A percentile compares a stretch with the other conserved stretches of the same genome.
Evolutionary conservation across 2,329 filamentous ascomycete species (phyloP).

Genomic region (Cryphonectria parasitica): DNA sequence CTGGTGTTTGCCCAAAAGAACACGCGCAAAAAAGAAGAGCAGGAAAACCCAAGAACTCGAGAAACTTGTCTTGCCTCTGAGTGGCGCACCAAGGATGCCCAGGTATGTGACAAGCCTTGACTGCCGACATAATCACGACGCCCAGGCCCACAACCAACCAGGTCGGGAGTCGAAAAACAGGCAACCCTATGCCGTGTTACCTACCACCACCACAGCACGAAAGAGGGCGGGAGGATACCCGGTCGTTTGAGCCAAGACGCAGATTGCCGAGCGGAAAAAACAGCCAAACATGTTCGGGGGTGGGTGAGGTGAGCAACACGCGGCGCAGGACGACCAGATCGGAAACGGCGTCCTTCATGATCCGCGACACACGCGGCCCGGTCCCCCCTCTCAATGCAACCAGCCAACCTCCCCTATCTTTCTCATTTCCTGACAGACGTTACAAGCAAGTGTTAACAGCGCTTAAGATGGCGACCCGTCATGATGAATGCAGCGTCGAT

Average conservation of each 20-base stretch:
- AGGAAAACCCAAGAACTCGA: neutral
- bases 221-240: neutral
- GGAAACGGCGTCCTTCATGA: conserved; percentile 12
- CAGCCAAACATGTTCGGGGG: neutral
- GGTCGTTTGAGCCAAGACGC: conserved; percentile 3
- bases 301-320: conserved; percentile 1
- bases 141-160: neutral
- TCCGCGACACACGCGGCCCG: conserved; percentile 12
- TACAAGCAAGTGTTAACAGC: neutral
- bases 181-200: conserved; percentile 1
- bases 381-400: neutral
- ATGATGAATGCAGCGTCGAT: neutral
- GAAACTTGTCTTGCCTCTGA: no score
- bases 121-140: conserved; percentile 11
- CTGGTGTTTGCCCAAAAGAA: neutral
- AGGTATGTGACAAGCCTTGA: conserved; percentile 3
- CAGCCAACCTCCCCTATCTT: neutral
- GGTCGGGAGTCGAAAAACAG: neutral
- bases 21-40: neutral
- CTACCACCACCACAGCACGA: neutral
- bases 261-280: conserved; percentile 11
- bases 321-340: conserved; percentile 4
- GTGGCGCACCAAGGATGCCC: neutral
- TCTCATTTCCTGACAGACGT: neutral
- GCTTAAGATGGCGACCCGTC: no score